Conservation (phyloP, 176 grass and related monocot species). For the Juncus inflexus region DNA sequence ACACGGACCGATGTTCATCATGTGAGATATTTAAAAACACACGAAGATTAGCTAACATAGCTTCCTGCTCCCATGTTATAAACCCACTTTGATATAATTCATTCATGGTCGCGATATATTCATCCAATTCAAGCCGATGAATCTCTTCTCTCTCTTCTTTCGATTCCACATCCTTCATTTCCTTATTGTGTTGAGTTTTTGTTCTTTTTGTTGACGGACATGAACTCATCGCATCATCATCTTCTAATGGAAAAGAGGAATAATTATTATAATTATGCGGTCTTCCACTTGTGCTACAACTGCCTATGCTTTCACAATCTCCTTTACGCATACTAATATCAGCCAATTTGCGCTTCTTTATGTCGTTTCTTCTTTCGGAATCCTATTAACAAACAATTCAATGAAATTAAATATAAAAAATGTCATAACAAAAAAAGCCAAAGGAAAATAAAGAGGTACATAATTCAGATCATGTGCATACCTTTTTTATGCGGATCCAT, state of each 20-base stretch:
- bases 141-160: not conserved
- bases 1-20: conserved; percentile 42
- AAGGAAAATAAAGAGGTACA: not conserved
- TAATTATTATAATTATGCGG: conserved; percentile 22
- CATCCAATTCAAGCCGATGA: conserved; percentile 43
- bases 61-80: conserved; percentile 47
- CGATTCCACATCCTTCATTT: not conserved
- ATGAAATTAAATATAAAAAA: not conserved
- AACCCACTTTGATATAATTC: conserved; percentile 39
- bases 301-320: conserved; percentile 54
- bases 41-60: conserved; percentile 41
- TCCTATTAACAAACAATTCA: conserved; percentile 8
- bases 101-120: conserved; percentile 32
- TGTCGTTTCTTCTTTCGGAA: conserved; percentile 32
- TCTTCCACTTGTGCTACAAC: conserved; percentile 49
- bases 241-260: not conserved
- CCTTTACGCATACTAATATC: conserved; percentile 33
- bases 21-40: conserved; percentile 37
- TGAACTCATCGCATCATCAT: conserved; percentile 14
- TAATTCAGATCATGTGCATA: conserved; percentile 19
- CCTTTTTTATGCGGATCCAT: conserved; percentile 62
- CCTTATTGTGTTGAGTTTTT: not conserved
- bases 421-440: not conserved
- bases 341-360: conserved; percentile 40
- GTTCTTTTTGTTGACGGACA: not conserved